These are phyloP conservation scores for Xerocomus brunneocitrinus DNA, from an alignment of 768 basidiomycete genomes.

Conservation along the genomic window DNA sequence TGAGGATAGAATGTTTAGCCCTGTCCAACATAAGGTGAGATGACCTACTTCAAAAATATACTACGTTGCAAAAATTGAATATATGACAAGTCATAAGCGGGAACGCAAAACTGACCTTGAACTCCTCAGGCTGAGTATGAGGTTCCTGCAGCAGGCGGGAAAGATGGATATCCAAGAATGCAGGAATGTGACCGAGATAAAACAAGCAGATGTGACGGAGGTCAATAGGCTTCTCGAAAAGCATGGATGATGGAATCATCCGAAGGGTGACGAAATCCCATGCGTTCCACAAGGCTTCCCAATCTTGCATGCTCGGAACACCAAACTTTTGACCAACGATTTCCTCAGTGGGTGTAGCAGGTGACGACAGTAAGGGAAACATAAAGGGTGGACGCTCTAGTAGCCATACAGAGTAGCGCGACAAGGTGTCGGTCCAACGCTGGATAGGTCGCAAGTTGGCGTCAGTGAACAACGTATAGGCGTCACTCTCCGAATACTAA, in stretches of 20 bases:
- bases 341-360: constrained; percentile 22
- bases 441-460: constrained; percentile 81
- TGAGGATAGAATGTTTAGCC: constrained; percentile 10
- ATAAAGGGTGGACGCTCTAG: constrained; percentile 80
- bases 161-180: constrained; percentile 89
- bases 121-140: constrained; percentile 79
- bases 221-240: constrained; percentile 88
- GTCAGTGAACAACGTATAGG: constrained; percentile 61
- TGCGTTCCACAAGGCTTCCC: constrained; percentile 77
- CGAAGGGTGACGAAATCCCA: constrained; percentile 83
- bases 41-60: constrained; percentile 67
- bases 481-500: constrained; percentile 78
- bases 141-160: constrained; percentile 70
- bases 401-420: constrained; percentile 83
- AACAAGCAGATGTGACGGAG: constrained; percentile 96
- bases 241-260: constrained; percentile 86
- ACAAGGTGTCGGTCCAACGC: constrained; percentile 73
- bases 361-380: constrained; percentile 59
- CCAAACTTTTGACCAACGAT: constrained; percentile 41
- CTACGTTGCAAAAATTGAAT: constrained; percentile 31
- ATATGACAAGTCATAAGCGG: constrained; percentile 4
- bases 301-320: constrained; percentile 71
- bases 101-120: constrained; percentile 47
- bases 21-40: neutral
- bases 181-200: constrained; percentile 90